Evolutionary conservation across 2,329 filamentous ascomycete species (phyloP).

Genomic region (Arthrobotrys megalospora): DNA sequence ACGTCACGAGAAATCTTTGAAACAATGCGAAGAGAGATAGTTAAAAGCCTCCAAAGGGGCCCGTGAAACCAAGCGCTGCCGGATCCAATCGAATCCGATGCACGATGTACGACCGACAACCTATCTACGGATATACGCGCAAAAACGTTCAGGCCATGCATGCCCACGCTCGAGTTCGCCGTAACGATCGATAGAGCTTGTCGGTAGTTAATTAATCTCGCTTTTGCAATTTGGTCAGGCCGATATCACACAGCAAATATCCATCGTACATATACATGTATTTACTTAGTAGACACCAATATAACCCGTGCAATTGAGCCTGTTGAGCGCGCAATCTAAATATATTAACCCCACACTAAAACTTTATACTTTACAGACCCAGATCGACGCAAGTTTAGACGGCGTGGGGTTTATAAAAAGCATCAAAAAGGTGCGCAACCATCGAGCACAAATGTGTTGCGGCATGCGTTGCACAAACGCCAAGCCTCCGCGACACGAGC

Average conservation of each 20-base stretch:
- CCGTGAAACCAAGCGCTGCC: constrained; percentile 11
- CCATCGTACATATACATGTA: neutral
- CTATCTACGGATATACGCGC: neutral
- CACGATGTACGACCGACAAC: neutral
- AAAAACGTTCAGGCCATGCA: neutral
- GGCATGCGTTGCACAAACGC: constrained; percentile 33
- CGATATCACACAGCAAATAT: neutral
- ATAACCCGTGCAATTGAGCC: neutral
- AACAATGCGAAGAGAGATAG: neutral
- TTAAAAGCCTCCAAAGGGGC: neutral
- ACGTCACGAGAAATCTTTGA: constrained; percentile 6
- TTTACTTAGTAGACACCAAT: neutral
- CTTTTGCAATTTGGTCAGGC: constrained; percentile 8
- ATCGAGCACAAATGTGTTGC: constrained; percentile 35
- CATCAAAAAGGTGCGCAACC: constrained; percentile 2
- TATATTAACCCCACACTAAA: constrained; percentile 4
- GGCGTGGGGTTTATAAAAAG: no score
- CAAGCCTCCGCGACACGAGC: constrained; percentile 54
- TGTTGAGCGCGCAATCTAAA: neutral
- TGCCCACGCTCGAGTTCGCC: neutral
- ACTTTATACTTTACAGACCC: no score
- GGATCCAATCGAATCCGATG: constrained; percentile 11
- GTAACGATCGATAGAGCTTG: neutral
- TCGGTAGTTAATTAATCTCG: neutral
- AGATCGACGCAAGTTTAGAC: no score